Base-by-base conservation (phyloP, 306 rosid species). In the Pyrus betulifolia region DNA sequence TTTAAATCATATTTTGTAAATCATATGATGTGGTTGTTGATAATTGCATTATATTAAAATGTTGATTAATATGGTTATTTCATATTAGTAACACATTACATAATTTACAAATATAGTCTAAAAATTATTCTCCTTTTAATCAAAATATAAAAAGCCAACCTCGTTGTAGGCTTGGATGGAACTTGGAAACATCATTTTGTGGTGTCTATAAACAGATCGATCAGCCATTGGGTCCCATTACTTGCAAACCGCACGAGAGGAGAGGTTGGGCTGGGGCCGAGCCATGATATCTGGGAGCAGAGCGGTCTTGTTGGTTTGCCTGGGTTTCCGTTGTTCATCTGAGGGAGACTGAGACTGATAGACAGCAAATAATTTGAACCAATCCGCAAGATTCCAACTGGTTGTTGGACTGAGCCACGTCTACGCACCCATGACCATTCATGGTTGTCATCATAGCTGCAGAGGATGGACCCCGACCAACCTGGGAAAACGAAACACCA, bases 371-470 rank as follows among this genome's bases (percentile, higher is more conserved):
- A 31, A 30, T 31, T 30, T 61, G 35, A 61, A 27, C 1, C 31
- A 61, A 27, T 27, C 15, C 30, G 23, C 44, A 28, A 64, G 1
- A 64, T 5, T 64, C 77, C 1, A 8, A 69, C 31, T 74, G 71
- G 67, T 10, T 40, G 79, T 62, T 79, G 60, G 14, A 27, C 44
- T 1, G 35, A 64, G 70, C 63, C 70, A 82, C 86, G 84, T 82
- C 79, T 31, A 21, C 8, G 22, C 80, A 10, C 11, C 78, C 22
- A n/a, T 35, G 5, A 51, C 88, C 82, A 38, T 58, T 82, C 78
- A 40, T 77, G 66, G 59, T 25, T 77, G 42, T 23, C 22, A 42
- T 71, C 55, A 22, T 18, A 15, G 42, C 46, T 12, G 27, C 44
- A 18, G 55, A 49, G 21, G 14, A 23, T 38, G 23, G 70, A 54